A percentile compares a stretch with the other conserved stretches of the same genome.
phyloP scores from a whole-genome alignment of 805 yeast species.

The Torulaspora indica region DNA sequence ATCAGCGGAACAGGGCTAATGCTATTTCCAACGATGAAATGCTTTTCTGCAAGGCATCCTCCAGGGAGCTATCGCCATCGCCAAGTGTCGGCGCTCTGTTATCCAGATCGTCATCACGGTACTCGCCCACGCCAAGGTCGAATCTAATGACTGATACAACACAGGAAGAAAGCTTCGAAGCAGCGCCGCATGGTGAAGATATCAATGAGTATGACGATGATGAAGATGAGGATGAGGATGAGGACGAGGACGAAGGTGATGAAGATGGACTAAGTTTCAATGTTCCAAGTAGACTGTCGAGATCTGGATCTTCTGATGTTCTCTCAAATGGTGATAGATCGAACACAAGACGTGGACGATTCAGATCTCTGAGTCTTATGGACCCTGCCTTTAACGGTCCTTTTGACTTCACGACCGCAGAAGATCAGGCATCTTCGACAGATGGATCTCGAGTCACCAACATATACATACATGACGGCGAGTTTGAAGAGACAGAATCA shows the following conservation, averaged over 20 bases:
- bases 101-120: neutral
- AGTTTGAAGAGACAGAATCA: slow-evolving; percentile 20
- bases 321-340: slow-evolving; percentile 6
- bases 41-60: neutral
- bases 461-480: slow-evolving; percentile 36
- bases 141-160: slow-evolving; percentile 27
- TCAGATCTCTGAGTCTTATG: slow-evolving; percentile 35
- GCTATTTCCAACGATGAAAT: slow-evolving; percentile 11
- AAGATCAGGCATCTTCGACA: slow-evolving; percentile 16
- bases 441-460: slow-evolving; percentile 23
- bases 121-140: neutral
- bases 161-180: slow-evolving; percentile 23
- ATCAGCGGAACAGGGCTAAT: slow-evolving; percentile 18
- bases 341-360: slow-evolving; percentile 23
- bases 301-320: slow-evolving; percentile 26
- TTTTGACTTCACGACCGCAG: slow-evolving; percentile 15
- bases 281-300: slow-evolving; percentile 33
- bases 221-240: slow-evolving; percentile 35
- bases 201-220: slow-evolving; percentile 26
- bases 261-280: slow-evolving; percentile 39
- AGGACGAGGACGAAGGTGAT: slow-evolving; percentile 35
- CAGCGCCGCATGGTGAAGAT: slow-evolving; percentile 8
- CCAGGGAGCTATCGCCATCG: slow-evolving; percentile 1
- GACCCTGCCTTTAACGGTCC: slow-evolving; percentile 24
- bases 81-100: neutral